Evolutionary conservation across 2,329 filamentous ascomycete species (phyloP), one percentile per base, ranked within the genome.

Genomic region (Capronia americana): DNA sequence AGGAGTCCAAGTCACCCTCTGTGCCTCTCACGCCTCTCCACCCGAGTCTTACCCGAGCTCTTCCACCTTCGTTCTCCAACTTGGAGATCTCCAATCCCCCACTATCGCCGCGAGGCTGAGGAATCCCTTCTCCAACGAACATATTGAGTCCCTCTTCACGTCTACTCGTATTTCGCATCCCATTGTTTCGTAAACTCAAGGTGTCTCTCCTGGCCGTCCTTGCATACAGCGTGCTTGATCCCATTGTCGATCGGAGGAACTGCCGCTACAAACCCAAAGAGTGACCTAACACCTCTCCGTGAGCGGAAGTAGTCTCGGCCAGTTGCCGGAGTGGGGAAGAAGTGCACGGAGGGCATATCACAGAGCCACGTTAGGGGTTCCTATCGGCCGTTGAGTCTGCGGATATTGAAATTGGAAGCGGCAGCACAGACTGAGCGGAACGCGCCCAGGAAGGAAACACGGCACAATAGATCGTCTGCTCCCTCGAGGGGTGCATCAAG

Each of bases 61-160:
- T 41, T 17, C 34, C 34, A 41, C 10, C 38, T 41, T 44, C 28
- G 20, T 41, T 55, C 54, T 34, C 53, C 30, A 26, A 63, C 26
- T 57, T 57, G 53, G 50, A 46, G 57, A 48, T 17, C 38, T 50
- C 24, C 30, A n/a, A 59, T 20, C 41, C 57, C 38, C 57, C 24
- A 28, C 57, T 17, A 10, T 12, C 6, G 46, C 24, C n/a, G 46
- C 57, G 41, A 59, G 57, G 57, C 57, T 59, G 57, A 59, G 28
- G 12, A 30, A 14, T 59, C 41, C 57, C 50, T 59, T 59, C 57
- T 34, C 57, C 57, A 59, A 59, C 57, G 14, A 17, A 14, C 12
- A 51, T 51, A 23, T 12, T 3, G n/a, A 20, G 46, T 23, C 20
- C 6, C 46, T 23, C 46, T 50, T 50, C 46, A 20, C 46, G 20